Conservation (phyloP, 352 stramenopile species). For the Phytophthora hibernalis region DNA sequence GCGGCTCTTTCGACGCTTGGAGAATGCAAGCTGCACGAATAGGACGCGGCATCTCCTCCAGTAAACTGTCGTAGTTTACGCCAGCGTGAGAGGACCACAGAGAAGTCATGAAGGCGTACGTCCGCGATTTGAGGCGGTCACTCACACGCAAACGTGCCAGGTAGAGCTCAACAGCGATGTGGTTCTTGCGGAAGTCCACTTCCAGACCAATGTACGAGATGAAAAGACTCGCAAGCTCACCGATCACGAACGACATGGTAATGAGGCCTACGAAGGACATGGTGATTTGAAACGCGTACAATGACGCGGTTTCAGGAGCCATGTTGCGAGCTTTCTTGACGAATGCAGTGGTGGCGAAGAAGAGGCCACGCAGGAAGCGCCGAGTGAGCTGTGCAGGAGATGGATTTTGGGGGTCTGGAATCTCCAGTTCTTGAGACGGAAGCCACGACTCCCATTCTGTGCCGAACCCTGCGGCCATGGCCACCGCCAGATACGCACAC, state of each 20-base stretch:
- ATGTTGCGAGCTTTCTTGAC: constrained; percentile 57
- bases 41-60: constrained; percentile 48
- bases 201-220: constrained; percentile 59
- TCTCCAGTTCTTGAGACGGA: constrained; percentile 40
- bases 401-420: constrained; percentile 34
- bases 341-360: constrained; percentile 52
- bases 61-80: constrained; percentile 55
- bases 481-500: constrained; percentile 56
- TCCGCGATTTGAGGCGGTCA: constrained; percentile 32
- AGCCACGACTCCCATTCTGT: constrained; percentile 63
- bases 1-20: constrained; percentile 38
- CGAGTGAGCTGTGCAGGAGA: constrained; percentile 37
- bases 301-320: constrained; percentile 30
- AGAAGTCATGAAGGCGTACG: constrained; percentile 49
- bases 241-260: constrained; percentile 58
- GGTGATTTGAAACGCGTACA: constrained; percentile 49
- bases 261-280: constrained; percentile 52
- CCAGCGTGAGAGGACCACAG: constrained; percentile 61
- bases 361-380: constrained; percentile 49
- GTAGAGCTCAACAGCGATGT: constrained; percentile 55
- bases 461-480: constrained; percentile 47
- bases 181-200: constrained; percentile 63
- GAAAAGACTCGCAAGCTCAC: constrained; percentile 57
- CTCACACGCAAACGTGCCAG: constrained; percentile 47
- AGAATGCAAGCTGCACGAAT: constrained; percentile 59